Evolutionary conservation across 805 yeast genomes (phyloP), one percentile per base, ranked within the genome.

Genomic region (Candida verbasci): DNA sequence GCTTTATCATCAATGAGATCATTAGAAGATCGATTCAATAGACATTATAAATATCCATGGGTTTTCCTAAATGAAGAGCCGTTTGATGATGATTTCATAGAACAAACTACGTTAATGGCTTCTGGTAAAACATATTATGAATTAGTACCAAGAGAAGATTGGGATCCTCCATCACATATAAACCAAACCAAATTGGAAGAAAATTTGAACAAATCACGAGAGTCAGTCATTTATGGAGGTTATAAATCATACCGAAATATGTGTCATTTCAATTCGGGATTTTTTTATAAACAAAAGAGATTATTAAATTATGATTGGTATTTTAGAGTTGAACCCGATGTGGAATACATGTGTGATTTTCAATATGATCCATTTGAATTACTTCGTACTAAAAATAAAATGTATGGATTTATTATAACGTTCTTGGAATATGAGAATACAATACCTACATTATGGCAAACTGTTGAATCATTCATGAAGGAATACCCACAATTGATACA

Each of bases 181-280:
- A 61, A 65, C 40, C 43, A 46, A 24, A 34, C 46, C 3, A 57
- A 50, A 41, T 35, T 65, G n/a, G 52, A 57, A 23, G 42, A 47
- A 9, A 48, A 49, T 36, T 37, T 68, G 18, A 28, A 31, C 1
- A 34, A 55, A 18, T 50, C 62, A 6, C 37, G 32, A 17, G 15
- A 29, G 4, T 35, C 49, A 15, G 56, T 68, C 6, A 58, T 67
- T 9, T 68, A 68, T 43, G 84, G 83, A 9, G 68, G 62, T 9
- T 56, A 65, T n/a, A 60, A 60, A 42, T 65, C 74, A 10, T 78
- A 78, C 48, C 50, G 82, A 35, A 76, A 74, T 52, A 78, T 78
- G 84, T 84, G 94, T 56, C 78, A 87, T 31, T 84, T 78, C 60
- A 82, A 82, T 56, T 70, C 82, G 7, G 93, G 93, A 1, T 63